phyloP scores from a whole-genome alignment of 257 asterid genomes.

The Perilla frutescens region DNA sequence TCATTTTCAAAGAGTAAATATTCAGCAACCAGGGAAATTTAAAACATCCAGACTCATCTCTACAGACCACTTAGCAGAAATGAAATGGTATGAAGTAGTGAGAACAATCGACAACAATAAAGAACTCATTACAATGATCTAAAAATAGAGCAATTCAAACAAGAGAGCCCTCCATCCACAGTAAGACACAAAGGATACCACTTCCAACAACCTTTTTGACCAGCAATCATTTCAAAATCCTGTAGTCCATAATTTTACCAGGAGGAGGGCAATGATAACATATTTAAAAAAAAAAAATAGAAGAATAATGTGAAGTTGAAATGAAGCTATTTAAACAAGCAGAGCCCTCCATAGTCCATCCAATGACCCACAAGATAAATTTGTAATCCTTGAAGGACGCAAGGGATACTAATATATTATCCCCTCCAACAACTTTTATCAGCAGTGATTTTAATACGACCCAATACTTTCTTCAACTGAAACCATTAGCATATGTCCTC shows the following conservation, averaged over 20 bases:
- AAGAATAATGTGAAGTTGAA: constrained; percentile 10
- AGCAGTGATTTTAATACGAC: not conserved
- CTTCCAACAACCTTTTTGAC: constrained; percentile 1
- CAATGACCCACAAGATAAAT: constrained; percentile 13
- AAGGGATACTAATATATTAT: not conserved
- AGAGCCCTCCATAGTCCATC: constrained; percentile 5
- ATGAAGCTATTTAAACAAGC: constrained; percentile 16
- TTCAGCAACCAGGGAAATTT: constrained; percentile 25
- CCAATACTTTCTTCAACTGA: constrained; percentile 4
- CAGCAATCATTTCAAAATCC: constrained; percentile 10
- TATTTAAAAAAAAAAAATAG: not conserved
- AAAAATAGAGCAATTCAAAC: constrained; percentile 8
- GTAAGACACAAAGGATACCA: not conserved
- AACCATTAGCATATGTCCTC: not conserved
- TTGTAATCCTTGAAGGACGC: not conserved
- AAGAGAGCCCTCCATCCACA: constrained; percentile 20
- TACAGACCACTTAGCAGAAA: constrained; percentile 7
- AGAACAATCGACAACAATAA: constrained; percentile 9
- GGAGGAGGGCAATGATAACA: not conserved
- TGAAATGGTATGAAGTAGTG: constrained; percentile 13
- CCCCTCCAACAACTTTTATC: constrained; percentile 18
- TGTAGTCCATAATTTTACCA: not conserved
- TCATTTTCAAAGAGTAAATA: constrained; percentile 17
- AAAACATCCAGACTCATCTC: constrained; percentile 26
- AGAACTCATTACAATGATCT: not conserved